Base-by-base conservation (phyloP, 148 eudicot species). In the Rhododendron griersonianum region DNA sequence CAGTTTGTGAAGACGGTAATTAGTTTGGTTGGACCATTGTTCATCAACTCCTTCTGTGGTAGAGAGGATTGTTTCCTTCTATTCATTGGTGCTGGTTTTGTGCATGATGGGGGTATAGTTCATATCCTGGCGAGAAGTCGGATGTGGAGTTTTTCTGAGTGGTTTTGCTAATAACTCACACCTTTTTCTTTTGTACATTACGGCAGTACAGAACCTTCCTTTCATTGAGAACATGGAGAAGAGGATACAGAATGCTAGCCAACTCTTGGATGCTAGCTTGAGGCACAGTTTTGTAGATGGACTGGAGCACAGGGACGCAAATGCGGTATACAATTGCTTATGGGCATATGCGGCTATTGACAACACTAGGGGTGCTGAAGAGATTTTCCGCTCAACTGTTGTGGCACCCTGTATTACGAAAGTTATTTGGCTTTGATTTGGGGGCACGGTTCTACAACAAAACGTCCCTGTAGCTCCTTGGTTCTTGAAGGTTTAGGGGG, bases 291-390 rank as follows among this genome's bases (percentile, higher is more conserved):
- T 97, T 90, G 93, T 92, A 75, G 98, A 95, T 91, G 98, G 98
- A 85, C 89, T 97, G 80, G 93, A 92, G 89, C 96, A 97, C 89
- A 90, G 88, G 83, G 99, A 97, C 91, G 96, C 87, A 80, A 95
- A 90, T 91, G 98, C 93, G 51, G 93, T 97, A 85, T 97, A 95
- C 90, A 97, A 97, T 86, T 97, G 99, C 82, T 87, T 97, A 83
- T 98, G 99, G 88, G 99, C 99, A 86, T 97, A 95, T 93, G 98
- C 99, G 81, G 96, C 99, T 74, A 93, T 95, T 82, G 99, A 97
- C 86, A 94, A 94, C 87, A 94, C 98, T 82, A 88, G 86, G 48
- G 94, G 87, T 90, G 98, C 98, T 18, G 99, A 97, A 92, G 99
- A 95, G 85, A 95, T 93, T 76, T 97, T 94, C 82, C 95, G 98